Base-by-base conservation (phyloP, 2,329 filamentous ascomycete genomes). In the Venturia pyrina region DNA sequence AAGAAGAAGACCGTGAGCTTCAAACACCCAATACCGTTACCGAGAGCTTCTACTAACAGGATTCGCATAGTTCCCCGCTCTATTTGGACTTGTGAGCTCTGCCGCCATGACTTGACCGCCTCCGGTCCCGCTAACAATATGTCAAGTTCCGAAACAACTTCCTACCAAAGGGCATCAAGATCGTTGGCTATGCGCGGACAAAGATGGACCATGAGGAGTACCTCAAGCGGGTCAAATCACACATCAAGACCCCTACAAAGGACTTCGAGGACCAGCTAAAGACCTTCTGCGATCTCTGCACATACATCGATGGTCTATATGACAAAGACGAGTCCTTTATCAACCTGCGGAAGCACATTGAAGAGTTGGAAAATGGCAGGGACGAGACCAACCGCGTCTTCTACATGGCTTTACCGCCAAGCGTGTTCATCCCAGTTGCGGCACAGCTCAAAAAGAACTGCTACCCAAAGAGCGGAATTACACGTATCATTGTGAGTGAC, bases 121-220 rank as follows among this genome's bases (percentile, higher is more conserved):
- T 40, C 19, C 57, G 24, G 40, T n/a, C 24, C n/a, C 48, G 21
- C 63, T 43, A 48, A 46, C 37, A 61, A 24, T 59, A 65, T 34
- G n/a, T 28, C n/a, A 75, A 96, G 93, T 96, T 93, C 82, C 91
- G 95, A 76, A 99, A 99, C 83, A 93, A 97, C 80, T 99, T 98
- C 83, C 90, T 99, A 63, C 95, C 81, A 73, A 96, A 96, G 80
- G 92, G 96, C 79, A 92, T 96, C 80, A 90, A 88, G 79, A 97
- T 99, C 76, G 87, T 99, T 74, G 95, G 95, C 82, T 99, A 99
- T 91, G 95, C 95, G 73, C 89, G 95, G 77, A 99, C 95, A 72
- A 97, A 97, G 84, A 99, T 99, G 95, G 93, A 98, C 81, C 92
- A 93, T 74, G 88, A 91, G 70, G 95, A 99, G 79, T 98, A 90